phyloP scores from a whole-genome alignment of 306 rosid species.

The Cicer bijugum region DNA sequence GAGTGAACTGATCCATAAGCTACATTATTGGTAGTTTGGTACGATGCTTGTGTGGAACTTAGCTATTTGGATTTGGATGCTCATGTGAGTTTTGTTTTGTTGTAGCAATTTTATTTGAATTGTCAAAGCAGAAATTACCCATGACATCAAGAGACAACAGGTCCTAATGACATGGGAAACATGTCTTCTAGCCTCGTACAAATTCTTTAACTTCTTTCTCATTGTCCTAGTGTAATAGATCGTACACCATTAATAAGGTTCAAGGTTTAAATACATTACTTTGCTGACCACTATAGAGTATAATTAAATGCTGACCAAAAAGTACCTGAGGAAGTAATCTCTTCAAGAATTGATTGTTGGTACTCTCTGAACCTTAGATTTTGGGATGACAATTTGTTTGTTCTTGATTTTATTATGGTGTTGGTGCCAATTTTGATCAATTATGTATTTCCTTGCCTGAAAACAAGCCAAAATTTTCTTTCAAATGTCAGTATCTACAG shows the following conservation, averaged over 20 bases:
- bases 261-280: slow-evolving; percentile 29
- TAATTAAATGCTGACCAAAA: slow-evolving; percentile 21
- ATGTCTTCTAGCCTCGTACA: slow-evolving; percentile 40
- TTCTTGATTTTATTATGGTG: slow-evolving; percentile 33
- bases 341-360: slow-evolving; percentile 37
- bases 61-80: slow-evolving; percentile 24
- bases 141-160: slow-evolving; percentile 20
- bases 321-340: slow-evolving; percentile 8
- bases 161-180: slow-evolving; percentile 22
- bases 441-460: slow-evolving; percentile 25
- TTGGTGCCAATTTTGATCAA: slow-evolving; percentile 26
- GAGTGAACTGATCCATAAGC: slow-evolving; percentile 30
- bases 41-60: slow-evolving; percentile 35
- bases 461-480: slow-evolving; percentile 16
- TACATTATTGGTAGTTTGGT: slow-evolving; percentile 30
- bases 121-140: slow-evolving; percentile 29
- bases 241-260: slow-evolving; percentile 34
- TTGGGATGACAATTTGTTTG: slow-evolving; percentile 30
- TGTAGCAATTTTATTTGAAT: slow-evolving; percentile 40
- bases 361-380: slow-evolving; percentile 34
- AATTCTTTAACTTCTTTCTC: slow-evolving; percentile 24
- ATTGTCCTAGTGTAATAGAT: slow-evolving; percentile 9
- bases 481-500: not conserved
- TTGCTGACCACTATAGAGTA: slow-evolving; percentile 25
- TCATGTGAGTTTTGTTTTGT: slow-evolving; percentile 20